A percentile compares a stretch with the other conserved stretches of the same genome.
Evolutionary conservation across 495 filamentous ascomycete genomes (phyloP).

Genomic region (Xylaria telfairii): DNA sequence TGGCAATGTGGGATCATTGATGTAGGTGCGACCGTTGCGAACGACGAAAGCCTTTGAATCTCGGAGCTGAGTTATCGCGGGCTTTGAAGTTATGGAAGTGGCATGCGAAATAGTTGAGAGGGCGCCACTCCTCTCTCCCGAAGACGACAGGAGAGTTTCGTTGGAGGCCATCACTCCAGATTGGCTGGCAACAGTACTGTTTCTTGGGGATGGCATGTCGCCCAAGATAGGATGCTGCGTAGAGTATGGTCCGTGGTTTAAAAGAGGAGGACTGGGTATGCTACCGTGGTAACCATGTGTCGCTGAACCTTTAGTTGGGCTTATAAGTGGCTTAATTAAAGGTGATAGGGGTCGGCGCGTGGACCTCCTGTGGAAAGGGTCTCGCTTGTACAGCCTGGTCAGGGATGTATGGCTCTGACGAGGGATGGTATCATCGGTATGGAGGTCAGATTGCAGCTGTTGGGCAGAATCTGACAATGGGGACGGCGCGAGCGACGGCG

Average conservation of each 20-base stretch:
- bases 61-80: slow-evolving; percentile 22
- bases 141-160: slow-evolving; percentile 32
- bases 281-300: not conserved
- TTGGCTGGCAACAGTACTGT: slow-evolving; percentile 3
- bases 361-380: slow-evolving; percentile 2
- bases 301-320: not conserved
- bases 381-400: slow-evolving; percentile 3
- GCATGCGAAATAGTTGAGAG: slow-evolving; percentile 31
- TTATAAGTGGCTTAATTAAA: not conserved
- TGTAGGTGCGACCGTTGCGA: slow-evolving; percentile 79
- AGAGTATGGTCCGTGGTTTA: not conserved
- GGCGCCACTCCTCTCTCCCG: slow-evolving; percentile 35
- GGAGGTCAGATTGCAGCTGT: not conserved
- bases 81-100: slow-evolving; percentile 31
- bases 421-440: slow-evolving; percentile 12
- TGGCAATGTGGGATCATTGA: slow-evolving; percentile 72
- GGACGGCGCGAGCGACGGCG: not conserved
- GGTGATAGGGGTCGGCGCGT: not conserved
- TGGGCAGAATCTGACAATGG: not conserved
- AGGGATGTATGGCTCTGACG: slow-evolving; percentile 1
- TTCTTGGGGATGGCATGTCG: slow-evolving; percentile 17
- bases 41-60: slow-evolving; percentile 68
- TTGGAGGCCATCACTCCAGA: slow-evolving; percentile 35
- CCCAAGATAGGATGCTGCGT: not conserved
- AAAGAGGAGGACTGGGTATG: not conserved